phyloP scores from a whole-genome alignment of 257 asterid genomes.

The Buddleja alternifolia region DNA sequence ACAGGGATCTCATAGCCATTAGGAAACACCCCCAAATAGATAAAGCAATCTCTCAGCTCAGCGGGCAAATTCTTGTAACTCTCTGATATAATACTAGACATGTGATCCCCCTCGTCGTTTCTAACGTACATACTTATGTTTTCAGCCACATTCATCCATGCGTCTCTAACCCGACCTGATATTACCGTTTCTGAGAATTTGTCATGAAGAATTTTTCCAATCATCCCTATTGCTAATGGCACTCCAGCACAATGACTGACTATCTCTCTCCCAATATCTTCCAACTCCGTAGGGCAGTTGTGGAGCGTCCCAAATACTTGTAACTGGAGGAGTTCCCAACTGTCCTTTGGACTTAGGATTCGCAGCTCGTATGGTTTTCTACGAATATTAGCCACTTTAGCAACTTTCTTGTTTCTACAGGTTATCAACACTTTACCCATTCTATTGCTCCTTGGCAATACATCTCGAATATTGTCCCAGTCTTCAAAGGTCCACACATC shows the following conservation, averaged over 20 bases:
- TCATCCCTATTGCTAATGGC: constrained; percentile 48
- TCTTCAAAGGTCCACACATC: constrained; percentile 36
- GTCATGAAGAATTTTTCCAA: constrained; percentile 37
- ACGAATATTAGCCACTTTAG: not conserved
- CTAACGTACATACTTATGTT: not conserved
- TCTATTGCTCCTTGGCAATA: constrained; percentile 28
- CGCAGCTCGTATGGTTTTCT: constrained; percentile 22
- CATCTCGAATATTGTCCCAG: constrained; percentile 27
- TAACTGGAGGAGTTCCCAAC: constrained; percentile 28
- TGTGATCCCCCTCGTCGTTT: not conserved
- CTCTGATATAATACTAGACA: constrained; percentile 33
- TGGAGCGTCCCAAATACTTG: constrained; percentile 25
- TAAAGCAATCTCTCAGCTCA: constrained; percentile 47
- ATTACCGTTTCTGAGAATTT: not conserved
- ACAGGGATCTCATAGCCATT: constrained; percentile 38
- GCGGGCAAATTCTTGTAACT: constrained; percentile 50
- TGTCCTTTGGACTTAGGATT: constrained; percentile 17
- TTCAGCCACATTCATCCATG: constrained; percentile 31
- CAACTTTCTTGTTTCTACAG: constrained; percentile 31
- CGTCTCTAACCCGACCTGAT: not conserved
- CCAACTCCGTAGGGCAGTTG: constrained; percentile 28
- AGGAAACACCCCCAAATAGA: constrained; percentile 53
- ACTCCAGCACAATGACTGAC: constrained; percentile 35
- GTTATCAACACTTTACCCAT: constrained; percentile 38
- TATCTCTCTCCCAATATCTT: constrained; percentile 20